Evolutionary conservation across 306 rosid species (phyloP), one percentile per base, ranked within the genome.

Genomic region (Lagenaria siceraria): DNA sequence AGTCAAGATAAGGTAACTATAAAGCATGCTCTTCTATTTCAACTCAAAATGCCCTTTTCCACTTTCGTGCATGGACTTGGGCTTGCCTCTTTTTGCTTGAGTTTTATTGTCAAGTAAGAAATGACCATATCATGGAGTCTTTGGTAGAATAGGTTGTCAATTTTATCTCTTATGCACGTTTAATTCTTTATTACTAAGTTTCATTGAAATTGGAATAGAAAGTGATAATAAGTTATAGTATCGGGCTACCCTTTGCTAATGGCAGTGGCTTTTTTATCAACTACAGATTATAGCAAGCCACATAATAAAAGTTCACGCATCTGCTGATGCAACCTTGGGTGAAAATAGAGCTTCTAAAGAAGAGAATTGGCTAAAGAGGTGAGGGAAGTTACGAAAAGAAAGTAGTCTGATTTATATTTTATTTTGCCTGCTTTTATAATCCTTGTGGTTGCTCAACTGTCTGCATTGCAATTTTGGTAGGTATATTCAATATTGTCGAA

Each of bases 281-380:
- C 85, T 80, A 54, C 97, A 95, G 99, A 79, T 85, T 61, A 95
- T 95, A 81, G 97, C 97, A 36, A 90, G 91, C 81, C 99, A 95
- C 82, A 85, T 95, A 87, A 90, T 95, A 74, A 92, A 86, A 84
- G 86, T 95, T 42, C 99, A 95, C 83, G 89, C 97, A 22, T 88
- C 97, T 21, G 99, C 97, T 59, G 75, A 75, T 75, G 84, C 89
- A 69, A 78, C 87, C 12, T 58, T 56, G 70, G 91, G 92, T 65
- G 97, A 95, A 35, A 82, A 5, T 81, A 88, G 80, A 79, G 62
- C 27, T 80, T 80, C 88, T 29, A 88, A 92, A 84, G 98, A 89
- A 81, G 97, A 92, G 71, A 92, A 90, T 78, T 95, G 99, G 99
- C 78, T 95, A 83, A 95, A 95, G 85, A 95, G 99, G 99, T 90